Evolutionary conservation across 345 rosid species (phyloP), one percentile per base, ranked within the genome.

Genomic region (Acer saccharum): DNA sequence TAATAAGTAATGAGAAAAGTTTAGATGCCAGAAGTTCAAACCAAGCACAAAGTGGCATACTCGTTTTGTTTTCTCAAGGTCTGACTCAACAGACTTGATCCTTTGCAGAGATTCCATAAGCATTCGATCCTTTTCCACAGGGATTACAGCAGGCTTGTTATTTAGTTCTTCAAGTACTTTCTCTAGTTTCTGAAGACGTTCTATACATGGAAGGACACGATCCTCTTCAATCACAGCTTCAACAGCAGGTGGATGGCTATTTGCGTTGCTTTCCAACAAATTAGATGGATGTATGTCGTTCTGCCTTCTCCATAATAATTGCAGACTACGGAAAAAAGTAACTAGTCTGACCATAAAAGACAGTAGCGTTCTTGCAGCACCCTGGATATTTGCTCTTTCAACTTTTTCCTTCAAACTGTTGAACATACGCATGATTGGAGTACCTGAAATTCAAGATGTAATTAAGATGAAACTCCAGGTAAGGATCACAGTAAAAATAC

Each of bases 21-120:
- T 68, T 58, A 58, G 39, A 27, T 35, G 52, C 29, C 20, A 5
- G 20, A 65, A 48, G 32, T 65, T 65, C 27, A 71, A 48, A 74
- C 29, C 44, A 71, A 61, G 55, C 25, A 46, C 61, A 72, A 69
- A 44, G 50, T 67, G 21, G 41, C 89, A 69, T 87, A 95, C 99
- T 81, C 87, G 82, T 83, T 92, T 95, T 72, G 99, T 95, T 86
- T 92, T 93, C 62, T 90, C 93, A 17, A 95, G 95, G 86, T 95
- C 99, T 73, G 78, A 88, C 88, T 95, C 98, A 70, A 92, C 90
- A 25, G 89, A 91, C 77, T 87, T 95, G 69, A 95, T 95, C 82
- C 99, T 89, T 72, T 93, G 97, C 46, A 93, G 81, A 75, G 97
- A 93, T 75, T 93, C 89, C 85, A 85, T 79, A 10, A 95, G 86